Conservation (phyloP, 345 rosid genomes). For the Aquilaria malaccensis region DNA sequence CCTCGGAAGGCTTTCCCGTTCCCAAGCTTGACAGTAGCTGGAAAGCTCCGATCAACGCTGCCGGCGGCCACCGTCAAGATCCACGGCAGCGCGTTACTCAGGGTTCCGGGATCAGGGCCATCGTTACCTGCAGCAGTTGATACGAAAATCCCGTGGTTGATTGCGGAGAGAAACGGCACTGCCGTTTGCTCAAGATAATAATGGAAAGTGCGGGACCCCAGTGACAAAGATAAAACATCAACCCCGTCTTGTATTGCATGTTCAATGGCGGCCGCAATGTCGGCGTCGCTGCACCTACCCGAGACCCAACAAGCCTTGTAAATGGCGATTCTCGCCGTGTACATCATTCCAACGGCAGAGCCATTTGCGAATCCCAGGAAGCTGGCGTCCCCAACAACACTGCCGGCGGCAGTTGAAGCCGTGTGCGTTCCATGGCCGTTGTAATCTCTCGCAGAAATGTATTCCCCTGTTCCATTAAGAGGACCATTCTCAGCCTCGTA, state of each 20-base stretch:
- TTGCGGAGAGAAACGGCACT: constrained; percentile 50
- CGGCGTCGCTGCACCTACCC: constrained; percentile 47
- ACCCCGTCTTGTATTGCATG: constrained; percentile 67
- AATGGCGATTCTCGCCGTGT: constrained; percentile 56
- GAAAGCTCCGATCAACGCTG: constrained; percentile 59
- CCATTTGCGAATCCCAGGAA: constrained; percentile 55
- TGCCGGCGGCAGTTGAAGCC: constrained; percentile 74
- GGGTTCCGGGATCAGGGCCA: constrained; percentile 50
- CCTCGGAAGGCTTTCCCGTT: constrained; percentile 39
- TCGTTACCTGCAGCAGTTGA: constrained; percentile 79
- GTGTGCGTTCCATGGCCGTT: constrained; percentile 89
- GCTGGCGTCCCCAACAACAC: constrained; percentile 33
- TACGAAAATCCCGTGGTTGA: constrained; percentile 54
- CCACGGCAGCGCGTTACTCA: constrained; percentile 72
- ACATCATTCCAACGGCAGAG: constrained; percentile 57
- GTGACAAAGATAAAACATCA: constrained; percentile 65
- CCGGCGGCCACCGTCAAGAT: constrained; percentile 86
- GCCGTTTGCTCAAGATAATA: constrained; percentile 49
- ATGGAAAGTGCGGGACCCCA: constrained; percentile 53
- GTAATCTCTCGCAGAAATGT: constrained; percentile 51
- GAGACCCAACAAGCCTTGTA: constrained; percentile 68
- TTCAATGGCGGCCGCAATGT: constrained; percentile 65
- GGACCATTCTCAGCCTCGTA: constrained; percentile 41
- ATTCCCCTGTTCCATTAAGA: constrained; percentile 37
- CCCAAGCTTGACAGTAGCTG: constrained; percentile 47